Conservation (phyloP, 768 basidiomycete species). For the Tulasnella sp. region DNA sequence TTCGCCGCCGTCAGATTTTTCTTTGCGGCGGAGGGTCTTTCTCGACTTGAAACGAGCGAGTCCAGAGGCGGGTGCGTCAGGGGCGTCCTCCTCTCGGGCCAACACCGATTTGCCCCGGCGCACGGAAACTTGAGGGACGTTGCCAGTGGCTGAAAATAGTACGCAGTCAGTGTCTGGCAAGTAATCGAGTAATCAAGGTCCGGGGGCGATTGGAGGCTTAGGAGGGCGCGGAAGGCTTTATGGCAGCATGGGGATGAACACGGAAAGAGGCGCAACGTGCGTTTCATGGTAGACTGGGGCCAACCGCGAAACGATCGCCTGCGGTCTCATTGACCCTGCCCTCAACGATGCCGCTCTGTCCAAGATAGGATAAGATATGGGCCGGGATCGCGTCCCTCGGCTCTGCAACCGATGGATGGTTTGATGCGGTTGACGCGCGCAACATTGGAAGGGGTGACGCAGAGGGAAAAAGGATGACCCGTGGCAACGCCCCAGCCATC, state of each 20-base stretch:
- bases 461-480: background rate
- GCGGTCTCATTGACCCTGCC: background rate
- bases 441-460: background rate
- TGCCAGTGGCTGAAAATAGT: slow-evolving; percentile 61
- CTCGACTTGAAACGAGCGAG: slow-evolving; percentile 87
- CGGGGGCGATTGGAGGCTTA: slow-evolving; percentile 13
- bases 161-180: background rate
- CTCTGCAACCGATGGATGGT: background rate
- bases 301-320: background rate
- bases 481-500: background rate
- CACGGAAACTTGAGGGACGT: slow-evolving; percentile 59
- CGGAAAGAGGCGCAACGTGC: background rate
- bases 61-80: slow-evolving; percentile 63
- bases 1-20: slow-evolving; percentile 33
- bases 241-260: background rate
- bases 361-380: background rate
- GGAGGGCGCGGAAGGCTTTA: background rate
- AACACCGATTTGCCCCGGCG: slow-evolving; percentile 87
- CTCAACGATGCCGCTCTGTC: background rate
- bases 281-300: background rate
- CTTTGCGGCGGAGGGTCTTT: slow-evolving; percentile 71
- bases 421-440: background rate
- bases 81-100: slow-evolving; percentile 82
- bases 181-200: background rate
- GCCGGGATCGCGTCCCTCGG: background rate